Base-by-base conservation (phyloP, 2,329 filamentous ascomycete species). In the Fusarium acutatum region DNA sequence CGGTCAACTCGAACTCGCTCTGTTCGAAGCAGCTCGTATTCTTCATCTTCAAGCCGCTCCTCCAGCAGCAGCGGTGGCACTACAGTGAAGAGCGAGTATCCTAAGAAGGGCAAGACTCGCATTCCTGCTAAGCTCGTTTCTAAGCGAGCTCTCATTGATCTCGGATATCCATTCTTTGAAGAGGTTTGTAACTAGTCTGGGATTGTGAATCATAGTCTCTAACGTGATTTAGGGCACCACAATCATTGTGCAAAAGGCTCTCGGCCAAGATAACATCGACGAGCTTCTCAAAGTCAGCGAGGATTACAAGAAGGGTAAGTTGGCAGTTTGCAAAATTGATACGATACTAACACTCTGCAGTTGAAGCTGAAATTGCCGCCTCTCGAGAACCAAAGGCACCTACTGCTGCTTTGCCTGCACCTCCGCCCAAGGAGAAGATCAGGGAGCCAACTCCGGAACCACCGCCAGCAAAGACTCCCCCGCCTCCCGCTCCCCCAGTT, bases 251-350 rank as follows among this genome's bases (percentile, higher is more conserved):
- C 90, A 93, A 75, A 92, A 94, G 79, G 95, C 96, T 15, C 87
- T 98, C 10, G 93, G 94, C 22, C 95, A 97, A 77, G 91, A 96
- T 24, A 94, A 97, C 77, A 98, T 98, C 72, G 95, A 98, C 76
- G 93, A 97, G 78, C 87, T 98, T 49, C 93, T 98, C 77, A 92
- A 90, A 77, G 86, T 95, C 56, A 97, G 94, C 81, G 93, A 95
- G 78, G 90, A 92, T 37, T 95, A 94, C 82, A 91, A 88, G 79
- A 88, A 88, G 79, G 86, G 88, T 89, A 77, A 78, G 85, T 78
- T 18, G 11, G 0, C 26, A 9, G 3, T 28, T 17, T 4, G 13
- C 13, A 26, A 20, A 8, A 14, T 5, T 13, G 10, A 6, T 6
- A n/a, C 3, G 24, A 15, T n/a, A 30, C 58, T 77, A 59, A 75